Conservation (phyloP, 2,329 filamentous ascomycete genomes). For the Aspergillus thermomutatus region DNA sequence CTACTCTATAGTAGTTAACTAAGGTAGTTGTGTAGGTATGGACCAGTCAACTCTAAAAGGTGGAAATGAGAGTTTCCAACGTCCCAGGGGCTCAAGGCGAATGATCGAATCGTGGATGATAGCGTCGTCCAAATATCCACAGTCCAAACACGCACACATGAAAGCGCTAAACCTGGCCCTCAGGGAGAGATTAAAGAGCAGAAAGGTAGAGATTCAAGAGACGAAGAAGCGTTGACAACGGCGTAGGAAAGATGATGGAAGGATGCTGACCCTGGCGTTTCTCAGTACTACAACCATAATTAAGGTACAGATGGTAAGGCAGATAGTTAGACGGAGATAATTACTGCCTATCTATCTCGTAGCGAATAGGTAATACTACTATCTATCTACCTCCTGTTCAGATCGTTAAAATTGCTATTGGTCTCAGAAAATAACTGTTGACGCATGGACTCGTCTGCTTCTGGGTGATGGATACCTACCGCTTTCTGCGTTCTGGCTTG, state of each 20-base stretch:
- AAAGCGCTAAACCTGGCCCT: not conserved
- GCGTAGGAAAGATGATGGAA: not conserved
- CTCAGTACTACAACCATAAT: not conserved
- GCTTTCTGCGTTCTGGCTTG: not conserved
- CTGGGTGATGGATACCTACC: not conserved
- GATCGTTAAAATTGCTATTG: not conserved
- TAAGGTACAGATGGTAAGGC: too few species aligned
- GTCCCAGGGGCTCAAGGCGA: conserved; percentile 18
- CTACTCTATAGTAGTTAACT: not conserved
- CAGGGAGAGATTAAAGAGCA: not conserved
- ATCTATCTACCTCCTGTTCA: not conserved
- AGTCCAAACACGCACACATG: not conserved
- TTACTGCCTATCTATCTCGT: not conserved
- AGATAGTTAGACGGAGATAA: not conserved
- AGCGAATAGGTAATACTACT: not conserved
- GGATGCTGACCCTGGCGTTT: not conserved
- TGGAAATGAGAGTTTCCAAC: conserved; percentile 6
- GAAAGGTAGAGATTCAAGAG: conserved; percentile 1
- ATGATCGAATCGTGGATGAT: conserved; percentile 13
- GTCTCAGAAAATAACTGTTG: not conserved
- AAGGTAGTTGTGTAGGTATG: too few species aligned
- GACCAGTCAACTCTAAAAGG: not conserved
- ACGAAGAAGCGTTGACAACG: not conserved
- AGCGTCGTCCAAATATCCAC: conserved; percentile 4
- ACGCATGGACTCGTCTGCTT: not conserved